Evolutionary conservation across 768 basidiomycete genomes (phyloP), one percentile per base, ranked within the genome.

Genomic region (Saitozyma podzolica): DNA sequence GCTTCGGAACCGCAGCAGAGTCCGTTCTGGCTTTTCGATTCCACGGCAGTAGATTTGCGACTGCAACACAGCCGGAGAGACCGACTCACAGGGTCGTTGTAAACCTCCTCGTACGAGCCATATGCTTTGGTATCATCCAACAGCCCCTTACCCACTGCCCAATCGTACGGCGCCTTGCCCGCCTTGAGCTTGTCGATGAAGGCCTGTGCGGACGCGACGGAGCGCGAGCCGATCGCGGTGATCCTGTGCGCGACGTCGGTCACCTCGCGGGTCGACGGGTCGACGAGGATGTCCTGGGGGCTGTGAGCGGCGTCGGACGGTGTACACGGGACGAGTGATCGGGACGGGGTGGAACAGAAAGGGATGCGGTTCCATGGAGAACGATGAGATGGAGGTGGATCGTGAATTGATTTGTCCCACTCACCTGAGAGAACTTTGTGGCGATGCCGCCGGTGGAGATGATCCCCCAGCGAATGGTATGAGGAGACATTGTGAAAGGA

Each of bases 391-490:
- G 29, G 29, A 29, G 29, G 4, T 60, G 51, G 17, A 42, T 1
- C n/a, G n/a, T n/a, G n/a, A n/a, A n/a, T n/a, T n/a, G n/a, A n/a
- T n/a, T n/a, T n/a, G 42, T 39, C 9, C n/a, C 6, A 62, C 80
- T 61, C 62, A 89, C 90, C 82, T 85, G 85, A 10, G 86, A 84
- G 75, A 92, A 93, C 10, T 75, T 78, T 40, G 81, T 81, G 9
- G 90, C 86, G 61, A 92, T 93, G 17, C 76, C 73, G 40, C 90
- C 90, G 1, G 91, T 91, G 11, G 90, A 89, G 64, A 95, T 88
- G 66, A 93, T 89, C 16, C 92, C 91, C 92, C 91, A 92, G 59
- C 85, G 85, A 58, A 91, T 52, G 6, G 62, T 62, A 39, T 61
- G 57, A 10, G 39, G 55, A 3, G 54, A 13, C 40, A 56, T 56